Evolutionary conservation across 108 stramenopile species (phyloP).

Genomic region (Stephanodiscus minutulus): DNA sequence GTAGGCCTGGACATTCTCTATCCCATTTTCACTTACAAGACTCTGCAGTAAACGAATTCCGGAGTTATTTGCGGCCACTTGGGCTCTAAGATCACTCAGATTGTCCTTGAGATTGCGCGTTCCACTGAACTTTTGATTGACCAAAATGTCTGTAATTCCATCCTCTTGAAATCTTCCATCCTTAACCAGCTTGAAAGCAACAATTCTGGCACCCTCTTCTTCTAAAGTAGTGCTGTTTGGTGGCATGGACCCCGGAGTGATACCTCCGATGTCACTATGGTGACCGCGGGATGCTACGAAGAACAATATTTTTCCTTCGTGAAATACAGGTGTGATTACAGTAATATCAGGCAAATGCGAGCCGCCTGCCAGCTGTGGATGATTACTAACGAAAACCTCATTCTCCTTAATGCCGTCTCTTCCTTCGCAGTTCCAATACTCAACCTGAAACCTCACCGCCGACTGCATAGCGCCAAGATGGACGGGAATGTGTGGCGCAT

Average conservation of each 20-base stretch:
- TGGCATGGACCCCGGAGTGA: slow-evolving; percentile 92
- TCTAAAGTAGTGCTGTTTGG: slow-evolving; percentile 84
- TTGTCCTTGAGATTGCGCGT: slow-evolving; percentile 95
- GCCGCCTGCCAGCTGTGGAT: slow-evolving; percentile 97
- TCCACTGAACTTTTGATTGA: slow-evolving; percentile 82
- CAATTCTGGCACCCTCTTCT: slow-evolving; percentile 98
- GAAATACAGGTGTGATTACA: slow-evolving; percentile 97
- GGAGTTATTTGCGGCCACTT: slow-evolving; percentile 97
- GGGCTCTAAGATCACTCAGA: slow-evolving; percentile 93
- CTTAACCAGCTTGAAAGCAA: slow-evolving; percentile 96
- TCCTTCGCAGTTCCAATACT: slow-evolving; percentile 86
- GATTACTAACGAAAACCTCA: slow-evolving; percentile 97
- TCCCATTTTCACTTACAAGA: slow-evolving; percentile 87
- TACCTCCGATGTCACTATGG: slow-evolving; percentile 97
- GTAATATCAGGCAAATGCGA: slow-evolving; percentile 90
- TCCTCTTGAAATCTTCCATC: slow-evolving; percentile 94
- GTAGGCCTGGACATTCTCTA: slow-evolving; percentile 91
- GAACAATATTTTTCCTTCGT: slow-evolving; percentile 86
- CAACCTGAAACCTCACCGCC: slow-evolving; percentile 92
- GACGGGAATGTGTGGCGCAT: slow-evolving; percentile 99
- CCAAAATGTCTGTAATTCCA: slow-evolving; percentile 90
- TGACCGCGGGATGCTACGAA: slow-evolving; percentile 97
- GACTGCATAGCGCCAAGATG: slow-evolving; percentile 98
- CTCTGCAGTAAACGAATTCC: slow-evolving; percentile 88
- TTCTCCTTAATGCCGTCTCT: slow-evolving; percentile 89